phyloP scores from a whole-genome alignment of 805 yeast species.

The Candida hungchunana region DNA sequence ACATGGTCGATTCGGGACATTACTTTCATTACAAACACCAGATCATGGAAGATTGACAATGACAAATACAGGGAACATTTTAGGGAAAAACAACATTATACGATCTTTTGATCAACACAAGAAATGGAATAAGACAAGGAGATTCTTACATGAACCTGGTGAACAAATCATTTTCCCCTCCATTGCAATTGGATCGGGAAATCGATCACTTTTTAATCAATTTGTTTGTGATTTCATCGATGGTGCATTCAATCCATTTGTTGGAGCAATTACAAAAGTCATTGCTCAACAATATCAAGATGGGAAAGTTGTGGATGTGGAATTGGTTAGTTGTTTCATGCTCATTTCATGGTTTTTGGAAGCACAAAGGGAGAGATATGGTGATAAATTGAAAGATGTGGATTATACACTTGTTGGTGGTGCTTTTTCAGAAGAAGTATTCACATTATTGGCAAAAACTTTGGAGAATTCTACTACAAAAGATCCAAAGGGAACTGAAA shows the following conservation, averaged over 20 bases:
- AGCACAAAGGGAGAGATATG: slow-evolving; percentile 47
- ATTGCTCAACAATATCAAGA: slow-evolving; percentile 37
- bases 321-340: slow-evolving; percentile 44
- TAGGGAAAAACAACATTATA: slow-evolving; percentile 48
- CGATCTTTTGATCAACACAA: slow-evolving; percentile 64
- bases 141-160: slow-evolving; percentile 25
- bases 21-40: slow-evolving; percentile 64
- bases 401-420: slow-evolving; percentile 46
- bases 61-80: slow-evolving; percentile 66
- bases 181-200: slow-evolving; percentile 17
- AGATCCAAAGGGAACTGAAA: too few relatives aligned
- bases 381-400: slow-evolving; percentile 23
- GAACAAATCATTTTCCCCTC: slow-evolving; percentile 30
- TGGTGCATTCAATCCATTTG: slow-evolving; percentile 68
- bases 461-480: background rate
- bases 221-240: slow-evolving; percentile 62
- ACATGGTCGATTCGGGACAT: slow-evolving; percentile 89
- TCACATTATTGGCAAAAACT: slow-evolving; percentile 43
- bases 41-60: slow-evolving; percentile 58
- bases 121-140: slow-evolving; percentile 50
- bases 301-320: background rate
- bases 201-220: slow-evolving; percentile 11
- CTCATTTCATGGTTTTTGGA: slow-evolving; percentile 72
- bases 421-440: slow-evolving; percentile 57
- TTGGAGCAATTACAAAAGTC: slow-evolving; percentile 46